A percentile compares a stretch with the other conserved stretches of the same genome.
Conservation (phyloP, 768 basidiomycete genomes). For the Tricholoma flavovirens region DNA sequence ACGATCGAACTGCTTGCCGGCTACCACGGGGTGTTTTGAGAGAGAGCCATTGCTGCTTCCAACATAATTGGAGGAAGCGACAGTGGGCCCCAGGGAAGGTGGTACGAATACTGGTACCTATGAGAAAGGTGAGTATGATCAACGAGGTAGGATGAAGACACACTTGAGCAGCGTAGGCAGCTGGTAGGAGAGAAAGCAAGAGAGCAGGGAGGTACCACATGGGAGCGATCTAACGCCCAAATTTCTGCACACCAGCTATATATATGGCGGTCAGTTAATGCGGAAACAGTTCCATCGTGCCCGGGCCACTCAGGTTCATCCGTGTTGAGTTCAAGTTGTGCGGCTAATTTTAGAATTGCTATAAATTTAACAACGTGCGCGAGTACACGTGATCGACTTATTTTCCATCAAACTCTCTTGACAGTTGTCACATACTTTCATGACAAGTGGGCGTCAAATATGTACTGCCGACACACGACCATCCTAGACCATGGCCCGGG, state of each 20-base stretch:
- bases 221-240: background rate
- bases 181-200: background rate
- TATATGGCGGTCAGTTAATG: background rate
- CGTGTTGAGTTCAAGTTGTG: too few relatives aligned
- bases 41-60: background rate
- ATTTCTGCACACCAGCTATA: background rate
- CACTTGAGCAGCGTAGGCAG: background rate
- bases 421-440: too few relatives aligned
- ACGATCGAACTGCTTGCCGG: conserved; percentile 26
- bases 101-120: background rate
- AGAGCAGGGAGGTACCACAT: background rate
- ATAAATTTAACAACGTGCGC: too few relatives aligned
- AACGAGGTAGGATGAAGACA: background rate
- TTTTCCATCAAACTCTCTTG: too few relatives aligned
- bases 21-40: conserved; percentile 1
- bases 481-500: background rate
- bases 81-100: background rate
- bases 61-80: background rate
- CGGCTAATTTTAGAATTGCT: too few relatives aligned
- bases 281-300: background rate
- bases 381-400: too few relatives aligned
- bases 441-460: too few relatives aligned
- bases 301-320: too few relatives aligned
- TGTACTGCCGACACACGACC: too few relatives aligned
- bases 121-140: background rate